Evolutionary conservation across 2,329 filamentous ascomycete genomes (phyloP), one percentile per base, ranked within the genome.

Genomic region (Elsinoe arachidis): DNA sequence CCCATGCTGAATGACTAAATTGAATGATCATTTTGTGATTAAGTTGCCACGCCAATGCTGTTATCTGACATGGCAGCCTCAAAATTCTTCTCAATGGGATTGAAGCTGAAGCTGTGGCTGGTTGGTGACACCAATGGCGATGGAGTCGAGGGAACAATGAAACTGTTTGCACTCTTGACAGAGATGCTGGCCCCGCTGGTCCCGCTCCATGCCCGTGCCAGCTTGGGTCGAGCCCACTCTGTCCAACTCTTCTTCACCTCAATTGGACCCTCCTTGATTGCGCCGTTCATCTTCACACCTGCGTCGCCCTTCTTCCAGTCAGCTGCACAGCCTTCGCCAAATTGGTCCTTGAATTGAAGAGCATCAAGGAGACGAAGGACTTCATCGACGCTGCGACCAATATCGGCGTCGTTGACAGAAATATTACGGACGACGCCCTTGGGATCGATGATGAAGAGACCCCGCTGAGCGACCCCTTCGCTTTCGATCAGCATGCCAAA

Each of bases 401-500:
- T 81, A 60, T 82, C 80, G 33, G 84, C 76, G 65, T 85, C 82
- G 71, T 85, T 85, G 73, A 85, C 74, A 61, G 82, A 84, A 69
- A 85, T 82, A 75, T 82, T 63, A 61, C 82, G 72, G 23, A 85
- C 73, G 26, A 77, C 69, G 57, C 82, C 82, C 69, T 80, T 79
- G 59, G 82, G 81, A 67, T 86, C 83, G 65, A 85, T 84, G 71
- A 86, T 77, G 74, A 85, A 86, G 46, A 85, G 74, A 3, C 82
- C 83, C 19, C 83, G 76, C 59, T 85, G 78, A 11, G 82, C 80
- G 59, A 85, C 76, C 35, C 83, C 83, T 68, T 82, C 78, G 19
- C 84, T 80, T 70, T 85, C 82, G 58, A 84, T 75, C 63, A 86
- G 72, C 9, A 85, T 82, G 59, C 82, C 82, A 68, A 85, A 86